Base-by-base conservation (phyloP, 371 early-diverging fungal species). In the Syncephalis plumigaleata region DNA sequence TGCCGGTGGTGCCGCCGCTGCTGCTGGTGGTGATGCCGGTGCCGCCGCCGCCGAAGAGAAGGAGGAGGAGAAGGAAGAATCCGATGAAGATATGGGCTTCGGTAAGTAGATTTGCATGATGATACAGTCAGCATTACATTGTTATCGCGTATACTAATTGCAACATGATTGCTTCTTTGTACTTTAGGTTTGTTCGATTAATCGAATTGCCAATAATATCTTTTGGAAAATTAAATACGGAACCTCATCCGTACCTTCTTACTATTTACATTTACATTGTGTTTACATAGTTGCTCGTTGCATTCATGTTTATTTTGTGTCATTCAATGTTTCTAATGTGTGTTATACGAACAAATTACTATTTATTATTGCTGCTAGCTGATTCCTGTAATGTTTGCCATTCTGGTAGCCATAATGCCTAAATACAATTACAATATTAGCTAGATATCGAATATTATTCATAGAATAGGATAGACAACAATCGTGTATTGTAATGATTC, bases 31-130 rank as follows among this genome's bases (percentile, higher is more conserved):
- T 45, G 71, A 59, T 55, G 62, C 61, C 51, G 71, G 64, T 42
- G 75, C 66, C 21, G 75, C 65, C 24, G 76, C 69, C 55, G 66
- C 53, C 39, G 77, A 77, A 61, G 75, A 71, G 61, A 72, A 70
- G 63, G 84, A 75, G 53, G 77, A 77, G 64, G 79, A 74, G 63
- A 75, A 77, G 69, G 89, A 87, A 64, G 86, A 87, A 71, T 84
- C 86, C 56, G 90, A 87, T 55, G 88, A 86, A 23, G 90, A 89
- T 67, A 87, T 89, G 88, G 90, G 87, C 68, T 82, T 86, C 79
- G 86, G 76, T 76, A 31, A 31, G 31, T 31, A 68, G 50, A 67
- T 59, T 13, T 11, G 22, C 25, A 38, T 3, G 9, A 17, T 11
- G 23, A 13, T 17, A 40, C 39, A 36, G 24, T 22, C 21, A 39